These are phyloP conservation scores for Globisporangium spinosum DNA, from an alignment of 352 stramenopile species.

Conservation along the genomic window DNA sequence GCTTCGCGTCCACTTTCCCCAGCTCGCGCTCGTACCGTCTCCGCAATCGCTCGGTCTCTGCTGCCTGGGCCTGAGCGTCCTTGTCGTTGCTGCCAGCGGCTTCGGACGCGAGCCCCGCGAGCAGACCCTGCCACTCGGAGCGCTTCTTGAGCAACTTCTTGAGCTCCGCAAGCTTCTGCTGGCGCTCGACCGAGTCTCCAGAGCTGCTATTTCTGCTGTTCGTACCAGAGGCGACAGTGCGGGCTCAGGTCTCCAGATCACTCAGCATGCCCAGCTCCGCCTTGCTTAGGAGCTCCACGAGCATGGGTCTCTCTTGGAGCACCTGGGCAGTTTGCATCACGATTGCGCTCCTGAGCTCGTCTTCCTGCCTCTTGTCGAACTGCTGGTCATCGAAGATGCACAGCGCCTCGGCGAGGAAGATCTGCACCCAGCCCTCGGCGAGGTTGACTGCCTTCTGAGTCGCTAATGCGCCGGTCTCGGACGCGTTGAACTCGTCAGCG, in stretches of 20 bases:
- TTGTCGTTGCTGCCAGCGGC: neutral
- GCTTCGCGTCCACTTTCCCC: conserved; percentile 51
- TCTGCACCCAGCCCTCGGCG: conserved; percentile 39
- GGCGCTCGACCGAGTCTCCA: conserved; percentile 15
- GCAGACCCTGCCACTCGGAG: conserved; percentile 29
- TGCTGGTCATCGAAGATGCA: conserved; percentile 27
- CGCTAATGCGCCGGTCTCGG: conserved; percentile 33
- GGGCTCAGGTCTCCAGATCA: conserved; percentile 39
- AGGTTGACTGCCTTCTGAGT: conserved; percentile 37
- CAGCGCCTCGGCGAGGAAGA: conserved; percentile 42
- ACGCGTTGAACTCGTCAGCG: conserved; percentile 48
- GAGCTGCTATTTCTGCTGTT: neutral
- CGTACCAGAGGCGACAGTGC: conserved; percentile 18
- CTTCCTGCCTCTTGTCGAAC: neutral
- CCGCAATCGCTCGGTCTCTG: conserved; percentile 31
- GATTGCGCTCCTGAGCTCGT: conserved; percentile 23
- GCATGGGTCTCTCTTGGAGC: conserved; percentile 25
- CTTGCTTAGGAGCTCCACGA: conserved; percentile 36
- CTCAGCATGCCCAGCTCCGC: conserved; percentile 27
- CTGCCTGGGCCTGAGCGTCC: conserved; percentile 10
- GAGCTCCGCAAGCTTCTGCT: conserved; percentile 47
- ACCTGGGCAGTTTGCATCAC: conserved; percentile 28
- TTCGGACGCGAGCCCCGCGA: conserved; percentile 21
- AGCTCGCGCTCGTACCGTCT: conserved; percentile 57
- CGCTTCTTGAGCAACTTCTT: conserved; percentile 62